Conservation (phyloP, 2,329 filamentous ascomycete species). For the Ceratocystis diversiconidia region DNA sequence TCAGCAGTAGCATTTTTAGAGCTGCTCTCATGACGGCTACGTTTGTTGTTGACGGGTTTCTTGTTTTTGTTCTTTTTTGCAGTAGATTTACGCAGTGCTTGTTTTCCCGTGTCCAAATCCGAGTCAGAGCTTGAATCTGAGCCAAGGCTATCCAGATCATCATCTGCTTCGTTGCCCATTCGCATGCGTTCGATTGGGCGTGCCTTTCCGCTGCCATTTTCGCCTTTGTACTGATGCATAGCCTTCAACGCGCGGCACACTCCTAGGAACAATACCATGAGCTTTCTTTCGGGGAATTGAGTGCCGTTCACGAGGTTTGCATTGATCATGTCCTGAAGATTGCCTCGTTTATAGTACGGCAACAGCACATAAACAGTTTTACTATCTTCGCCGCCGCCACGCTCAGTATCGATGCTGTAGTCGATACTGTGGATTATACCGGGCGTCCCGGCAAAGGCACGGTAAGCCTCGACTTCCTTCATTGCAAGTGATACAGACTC, state of each 20-base stretch:
- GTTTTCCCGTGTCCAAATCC: conserved; percentile 28
- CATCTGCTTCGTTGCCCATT: conserved; percentile 33
- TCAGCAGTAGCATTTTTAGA: conserved; percentile 18
- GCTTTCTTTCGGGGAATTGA: conserved; percentile 68
- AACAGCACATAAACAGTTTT: conserved; percentile 96
- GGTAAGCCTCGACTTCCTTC: conserved; percentile 95
- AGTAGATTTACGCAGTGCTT: conserved; percentile 21
- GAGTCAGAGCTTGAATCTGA: conserved; percentile 21
- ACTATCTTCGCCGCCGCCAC: conserved; percentile 43
- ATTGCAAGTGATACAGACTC: conserved; percentile 90
- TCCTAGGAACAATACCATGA: conserved; percentile 84
- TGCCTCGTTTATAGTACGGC: conserved; percentile 88
- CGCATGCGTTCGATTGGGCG: conserved; percentile 35
- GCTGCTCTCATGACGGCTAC: background rate
- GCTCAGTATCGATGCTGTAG: conserved; percentile 65
- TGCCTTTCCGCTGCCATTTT: conserved; percentile 19
- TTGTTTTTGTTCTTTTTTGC: background rate
- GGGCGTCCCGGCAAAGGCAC: conserved; percentile 65
- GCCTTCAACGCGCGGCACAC: conserved; percentile 76
- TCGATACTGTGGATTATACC: conserved; percentile 82
- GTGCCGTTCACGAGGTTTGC: conserved; percentile 94
- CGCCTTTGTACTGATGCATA: conserved; percentile 77
- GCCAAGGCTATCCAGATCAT: conserved; percentile 24
- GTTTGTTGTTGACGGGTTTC: background rate
- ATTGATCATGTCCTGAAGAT: conserved; percentile 96